Base-by-base conservation (phyloP, 495 filamentous ascomycete species). In the Aspergillus haitiensis region DNA sequence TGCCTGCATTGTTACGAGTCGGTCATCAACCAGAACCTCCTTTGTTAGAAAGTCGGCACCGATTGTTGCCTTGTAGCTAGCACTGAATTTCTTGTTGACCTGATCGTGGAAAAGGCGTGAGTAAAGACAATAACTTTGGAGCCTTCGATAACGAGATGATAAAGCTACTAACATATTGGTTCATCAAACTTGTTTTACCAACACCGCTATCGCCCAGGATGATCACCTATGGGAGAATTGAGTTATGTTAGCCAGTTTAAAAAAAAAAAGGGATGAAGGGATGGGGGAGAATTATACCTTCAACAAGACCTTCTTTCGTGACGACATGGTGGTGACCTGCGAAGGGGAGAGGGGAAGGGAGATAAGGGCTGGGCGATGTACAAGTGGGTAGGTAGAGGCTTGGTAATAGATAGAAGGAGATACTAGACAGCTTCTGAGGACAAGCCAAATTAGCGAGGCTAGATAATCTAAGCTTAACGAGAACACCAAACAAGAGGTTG, bases 71-170 rank as follows among this genome's bases (percentile, higher is more conserved):
- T 99, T 99, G 83, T 99, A 99, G 79, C 93, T 97, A 61, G 91
- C 92, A 72, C 92, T 96, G 84, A 99, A 99, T 71, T 98, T 98
- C 79, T 98, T 99, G 81, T 99, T 98, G 87, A 99, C 93, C 93
- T 98, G 62, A 37, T 46, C 6, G 44, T 18, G 37, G 60, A 52
- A 36, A 7, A 49, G 31, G 47, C 16, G 64, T 74, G 64, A 74
- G 74, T 59, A 46, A 31, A 54, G 7, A 31, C n/a, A 31, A 10
- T 46, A 27, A 40, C 56, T 52, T 53, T 32, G 37, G 50, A 48
- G 33, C 21, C 47, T 47, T 55, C 31, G 32, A 55, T 9, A 10
- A 33, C 11, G 44, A 39, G 57, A 46, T 42, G 31, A 55, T 61
- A 44, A 60, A 48, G 58, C 44, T 60, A 81, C 90, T 69, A 85